phyloP scores from a whole-genome alignment of 2,329 filamentous ascomycete genomes.

The Trichoderma gracile region DNA sequence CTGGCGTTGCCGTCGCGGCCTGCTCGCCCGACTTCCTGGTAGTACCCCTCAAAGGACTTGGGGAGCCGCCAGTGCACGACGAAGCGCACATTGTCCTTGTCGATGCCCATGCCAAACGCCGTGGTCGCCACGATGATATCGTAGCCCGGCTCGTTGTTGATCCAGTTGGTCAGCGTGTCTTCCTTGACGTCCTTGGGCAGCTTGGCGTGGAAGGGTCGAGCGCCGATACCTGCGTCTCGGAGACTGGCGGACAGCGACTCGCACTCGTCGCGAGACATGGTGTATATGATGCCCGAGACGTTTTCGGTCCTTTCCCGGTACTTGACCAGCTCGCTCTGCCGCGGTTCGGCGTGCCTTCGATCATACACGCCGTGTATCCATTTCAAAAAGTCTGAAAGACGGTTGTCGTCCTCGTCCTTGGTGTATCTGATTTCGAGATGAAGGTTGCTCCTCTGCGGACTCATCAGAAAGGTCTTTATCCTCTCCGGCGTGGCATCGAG shows the following conservation, averaged over 20 bases:
- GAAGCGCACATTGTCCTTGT: slow-evolving; percentile 92
- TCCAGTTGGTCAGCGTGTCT: slow-evolving; percentile 70
- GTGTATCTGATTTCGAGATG: slow-evolving; percentile 90
- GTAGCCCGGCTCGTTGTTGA: slow-evolving; percentile 72
- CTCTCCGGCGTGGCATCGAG: slow-evolving; percentile 59
- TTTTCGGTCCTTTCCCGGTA: slow-evolving; percentile 58
- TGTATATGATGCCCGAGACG: slow-evolving; percentile 79
- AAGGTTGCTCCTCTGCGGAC: slow-evolving; percentile 79
- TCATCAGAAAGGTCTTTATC: slow-evolving; percentile 78
- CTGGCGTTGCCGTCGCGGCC: slow-evolving; percentile 87
- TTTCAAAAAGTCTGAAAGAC: slow-evolving; percentile 69
- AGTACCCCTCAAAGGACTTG: slow-evolving; percentile 93
- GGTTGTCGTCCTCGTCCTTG: slow-evolving; percentile 69
- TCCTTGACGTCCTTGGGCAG: slow-evolving; percentile 68
- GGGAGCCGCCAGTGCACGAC: slow-evolving; percentile 93
- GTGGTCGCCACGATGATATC: slow-evolving; percentile 94
- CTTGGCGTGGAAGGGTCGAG: slow-evolving; percentile 71
- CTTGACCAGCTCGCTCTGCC: slow-evolving; percentile 59
- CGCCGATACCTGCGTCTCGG: slow-evolving; percentile 68
- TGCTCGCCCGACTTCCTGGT: slow-evolving; percentile 91
- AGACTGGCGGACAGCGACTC: slow-evolving; percentile 68
- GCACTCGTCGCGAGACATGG: slow-evolving; percentile 72
- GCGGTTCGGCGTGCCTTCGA: slow-evolving; percentile 61
- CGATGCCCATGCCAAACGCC: slow-evolving; percentile 97
- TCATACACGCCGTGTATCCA: slow-evolving; percentile 76